phyloP scores from a whole-genome alignment of 2,329 filamentous ascomycete species.

The Botrytis porri region DNA sequence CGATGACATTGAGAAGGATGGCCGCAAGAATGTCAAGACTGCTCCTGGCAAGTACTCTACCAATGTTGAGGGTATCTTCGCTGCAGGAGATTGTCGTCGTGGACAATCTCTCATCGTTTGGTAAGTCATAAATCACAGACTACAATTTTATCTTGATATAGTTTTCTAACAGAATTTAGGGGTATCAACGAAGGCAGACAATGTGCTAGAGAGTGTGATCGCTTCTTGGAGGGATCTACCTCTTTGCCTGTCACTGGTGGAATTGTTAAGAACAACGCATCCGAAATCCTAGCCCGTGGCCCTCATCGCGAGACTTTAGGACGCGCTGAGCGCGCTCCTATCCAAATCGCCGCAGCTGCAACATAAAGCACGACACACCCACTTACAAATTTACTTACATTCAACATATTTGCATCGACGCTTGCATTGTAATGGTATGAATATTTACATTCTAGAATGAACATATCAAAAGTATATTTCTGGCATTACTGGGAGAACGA shows the following conservation, averaged over 20 bases:
- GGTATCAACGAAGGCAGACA: slow-evolving; percentile 97
- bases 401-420: slow-evolving; percentile 10
- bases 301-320: slow-evolving; percentile 23
- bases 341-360: slow-evolving; percentile 31
- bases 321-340: slow-evolving; percentile 29
- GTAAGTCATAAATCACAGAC: slow-evolving; percentile 50
- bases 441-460: not conserved
- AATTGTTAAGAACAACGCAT: slow-evolving; percentile 80
- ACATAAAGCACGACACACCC: slow-evolving; percentile 21
- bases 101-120: slow-evolving; percentile 96
- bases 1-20: slow-evolving; percentile 85
- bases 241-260: slow-evolving; percentile 86
- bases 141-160: not conserved
- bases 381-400: slow-evolving; percentile 1
- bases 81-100: slow-evolving; percentile 90
- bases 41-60: slow-evolving; percentile 82
- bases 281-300: slow-evolving; percentile 55
- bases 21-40: slow-evolving; percentile 95
- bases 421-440: slow-evolving; percentile 6
- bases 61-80: slow-evolving; percentile 84
- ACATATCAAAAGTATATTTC: slow-evolving; percentile 13
- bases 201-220: slow-evolving; percentile 86
- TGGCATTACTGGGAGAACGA: slow-evolving; percentile 15
- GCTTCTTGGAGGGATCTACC: slow-evolving; percentile 77
- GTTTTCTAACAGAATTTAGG: slow-evolving; percentile 49